phyloP scores from a whole-genome alignment of 306 rosid genomes.

The Prunus padus region DNA sequence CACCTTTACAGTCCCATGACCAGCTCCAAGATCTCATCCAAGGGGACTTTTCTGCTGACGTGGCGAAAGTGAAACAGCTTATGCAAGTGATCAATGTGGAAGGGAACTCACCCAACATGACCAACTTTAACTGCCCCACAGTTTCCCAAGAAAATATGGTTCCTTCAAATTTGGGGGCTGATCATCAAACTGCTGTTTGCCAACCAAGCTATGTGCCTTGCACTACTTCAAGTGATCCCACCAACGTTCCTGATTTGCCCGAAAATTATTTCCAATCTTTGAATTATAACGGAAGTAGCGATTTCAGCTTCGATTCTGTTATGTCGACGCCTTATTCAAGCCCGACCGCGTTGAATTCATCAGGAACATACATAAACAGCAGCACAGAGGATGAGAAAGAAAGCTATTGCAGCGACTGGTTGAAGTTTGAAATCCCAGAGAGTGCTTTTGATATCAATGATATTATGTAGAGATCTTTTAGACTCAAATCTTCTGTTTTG shows the following conservation, averaged over 20 bases:
- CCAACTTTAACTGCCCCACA: constrained; percentile 24
- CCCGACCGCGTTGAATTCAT: constrained; percentile 61
- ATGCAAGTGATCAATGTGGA: constrained; percentile 26
- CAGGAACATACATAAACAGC: constrained; percentile 55
- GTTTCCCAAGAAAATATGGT: constrained; percentile 37
- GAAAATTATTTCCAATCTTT: constrained; percentile 36
- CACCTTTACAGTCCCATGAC: constrained; percentile 22
- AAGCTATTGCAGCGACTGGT: constrained; percentile 62
- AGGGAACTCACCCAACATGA: constrained; percentile 14
- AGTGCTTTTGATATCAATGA: constrained; percentile 60
- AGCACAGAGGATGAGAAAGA: constrained; percentile 78
- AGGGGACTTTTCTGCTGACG: constrained; percentile 21
- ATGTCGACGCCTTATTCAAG: constrained; percentile 64
- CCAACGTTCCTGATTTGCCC: constrained; percentile 23
- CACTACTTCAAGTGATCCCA: constrained; percentile 16
- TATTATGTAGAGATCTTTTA: constrained; percentile 44
- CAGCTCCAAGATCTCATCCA: constrained; percentile 28
- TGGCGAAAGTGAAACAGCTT: constrained; percentile 14
- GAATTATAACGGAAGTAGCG: constrained; percentile 22
- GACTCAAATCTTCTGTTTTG: background rate
- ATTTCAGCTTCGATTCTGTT: constrained; percentile 52
- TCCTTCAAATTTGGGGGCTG: constrained; percentile 28
- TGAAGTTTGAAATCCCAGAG: constrained; percentile 84
- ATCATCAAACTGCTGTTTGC: constrained; percentile 17
- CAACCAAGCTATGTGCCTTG: constrained; percentile 28